Evolutionary conservation across 2,329 filamentous ascomycete genomes (phyloP).

Genomic region (Madurella fahalii): DNA sequence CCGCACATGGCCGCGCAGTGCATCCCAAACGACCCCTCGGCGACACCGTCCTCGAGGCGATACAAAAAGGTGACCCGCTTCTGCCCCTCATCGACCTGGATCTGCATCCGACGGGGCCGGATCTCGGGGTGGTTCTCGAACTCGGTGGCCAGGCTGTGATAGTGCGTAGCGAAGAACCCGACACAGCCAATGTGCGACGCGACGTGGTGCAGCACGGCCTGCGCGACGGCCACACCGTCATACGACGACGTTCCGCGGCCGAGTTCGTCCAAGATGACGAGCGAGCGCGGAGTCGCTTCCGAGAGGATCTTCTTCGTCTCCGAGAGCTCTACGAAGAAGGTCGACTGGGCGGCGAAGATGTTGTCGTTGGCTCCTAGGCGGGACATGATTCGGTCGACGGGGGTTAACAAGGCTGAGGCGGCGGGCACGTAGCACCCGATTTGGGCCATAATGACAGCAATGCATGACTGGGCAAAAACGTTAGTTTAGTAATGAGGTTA

Average conservation of each 20-base stretch:
- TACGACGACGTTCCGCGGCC: constrained; percentile 93
- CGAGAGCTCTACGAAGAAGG: constrained; percentile 95
- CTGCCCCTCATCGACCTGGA: constrained; percentile 80
- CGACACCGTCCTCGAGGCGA: constrained; percentile 86
- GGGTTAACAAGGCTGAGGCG: constrained; percentile 75
- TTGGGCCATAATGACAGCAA: constrained; percentile 96
- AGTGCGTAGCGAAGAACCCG: constrained; percentile 97
- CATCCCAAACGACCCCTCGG: constrained; percentile 97
- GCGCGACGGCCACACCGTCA: constrained; percentile 92
- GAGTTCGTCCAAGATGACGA: constrained; percentile 95
- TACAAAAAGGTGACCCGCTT: constrained; percentile 95
- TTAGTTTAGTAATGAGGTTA: constrained; percentile 27
- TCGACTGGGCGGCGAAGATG: constrained; percentile 95
- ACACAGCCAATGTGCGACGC: constrained; percentile 89
- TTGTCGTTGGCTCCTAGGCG: constrained; percentile 97
- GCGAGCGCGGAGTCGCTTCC: constrained; percentile 86
- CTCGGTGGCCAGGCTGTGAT: constrained; percentile 88
- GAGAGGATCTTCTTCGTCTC: constrained; percentile 98
- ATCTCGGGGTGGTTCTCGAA: constrained; percentile 90
- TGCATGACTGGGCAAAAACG: constrained; percentile 62
- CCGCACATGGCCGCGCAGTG: constrained; percentile 98
- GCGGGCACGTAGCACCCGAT: constrained; percentile 92
- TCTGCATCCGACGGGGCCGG: constrained; percentile 82
- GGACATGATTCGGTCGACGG: constrained; percentile 97
- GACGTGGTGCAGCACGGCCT: constrained; percentile 94